These are phyloP conservation scores for Kodamaea alishanica DNA, from an alignment of 1,139 yeast species.

Conservation along the genomic window DNA sequence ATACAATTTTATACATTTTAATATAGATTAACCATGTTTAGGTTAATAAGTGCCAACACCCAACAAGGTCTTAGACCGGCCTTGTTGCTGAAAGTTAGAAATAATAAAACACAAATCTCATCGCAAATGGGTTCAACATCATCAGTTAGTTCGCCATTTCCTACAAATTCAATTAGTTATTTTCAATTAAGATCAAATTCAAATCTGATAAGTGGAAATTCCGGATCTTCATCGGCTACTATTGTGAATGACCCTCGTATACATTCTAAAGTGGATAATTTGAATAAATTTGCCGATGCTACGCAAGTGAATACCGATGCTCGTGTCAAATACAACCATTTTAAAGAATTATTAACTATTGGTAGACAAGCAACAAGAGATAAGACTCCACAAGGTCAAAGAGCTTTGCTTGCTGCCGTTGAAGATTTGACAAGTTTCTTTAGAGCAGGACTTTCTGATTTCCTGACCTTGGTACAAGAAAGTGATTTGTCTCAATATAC, in stretches of 20 bases:
- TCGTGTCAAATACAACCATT: constrained; percentile 23
- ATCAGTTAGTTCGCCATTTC: constrained; percentile 1
- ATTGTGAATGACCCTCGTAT: constrained; percentile 1
- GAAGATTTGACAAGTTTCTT: constrained; percentile 14
- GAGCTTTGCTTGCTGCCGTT: constrained; percentile 22
- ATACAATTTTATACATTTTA: not conserved
- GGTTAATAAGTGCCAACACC: constrained; percentile 36
- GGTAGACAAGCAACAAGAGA: constrained; percentile 19
- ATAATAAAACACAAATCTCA: constrained; percentile 19
- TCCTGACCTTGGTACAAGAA: constrained; percentile 13
- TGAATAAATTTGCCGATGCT: constrained; percentile 7
- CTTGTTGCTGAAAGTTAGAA: constrained; percentile 38
- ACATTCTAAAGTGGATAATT: constrained; percentile 4
- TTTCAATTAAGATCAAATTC: constrained; percentile 7
- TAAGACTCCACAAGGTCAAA: constrained; percentile 14
- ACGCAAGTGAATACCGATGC: constrained; percentile 16
- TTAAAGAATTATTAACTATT: constrained; percentile 26
- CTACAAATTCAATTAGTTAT: constrained; percentile 4
- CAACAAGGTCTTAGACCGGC: constrained; percentile 39
- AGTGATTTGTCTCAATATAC: constrained; percentile 28
- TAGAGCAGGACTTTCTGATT: constrained; percentile 1
- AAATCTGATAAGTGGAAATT: not conserved
- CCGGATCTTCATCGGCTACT: constrained; percentile 1
- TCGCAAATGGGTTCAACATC: constrained; percentile 2
- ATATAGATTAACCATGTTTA: constrained; percentile 27